A percentile compares a stretch with the other conserved stretches of the same genome.
Evolutionary conservation across 306 rosid genomes (phyloP).

Genomic region (Cercis canadensis): DNA sequence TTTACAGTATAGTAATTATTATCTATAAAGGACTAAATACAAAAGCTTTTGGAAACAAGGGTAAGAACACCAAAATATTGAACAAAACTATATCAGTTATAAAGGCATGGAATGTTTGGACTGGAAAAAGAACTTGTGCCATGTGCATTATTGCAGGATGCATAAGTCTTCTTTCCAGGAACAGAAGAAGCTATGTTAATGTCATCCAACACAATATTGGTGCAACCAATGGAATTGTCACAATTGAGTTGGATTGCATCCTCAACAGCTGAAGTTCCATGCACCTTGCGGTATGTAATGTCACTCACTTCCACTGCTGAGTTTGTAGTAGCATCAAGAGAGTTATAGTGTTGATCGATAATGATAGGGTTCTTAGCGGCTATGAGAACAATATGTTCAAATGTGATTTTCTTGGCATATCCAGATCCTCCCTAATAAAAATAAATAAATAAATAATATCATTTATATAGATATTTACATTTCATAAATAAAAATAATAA

Average conservation of each 20-base stretch:
- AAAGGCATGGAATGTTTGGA: slow-evolving; percentile 34
- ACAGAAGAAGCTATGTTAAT: slow-evolving; percentile 13
- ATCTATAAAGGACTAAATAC: too few species aligned
- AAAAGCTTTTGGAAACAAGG: too few species aligned
- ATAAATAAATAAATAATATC: not conserved
- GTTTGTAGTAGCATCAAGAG: too few species aligned
- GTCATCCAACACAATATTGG: slow-evolving; percentile 27
- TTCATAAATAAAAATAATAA: not conserved
- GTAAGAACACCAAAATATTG: too few species aligned
- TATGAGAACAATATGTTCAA: slow-evolving; percentile 33
- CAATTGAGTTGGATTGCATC: slow-evolving; percentile 36
- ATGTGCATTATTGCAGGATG: slow-evolving; percentile 31
- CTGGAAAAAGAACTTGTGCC: not conserved
- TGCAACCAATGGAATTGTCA: slow-evolving; percentile 7
- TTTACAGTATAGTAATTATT: too few species aligned
- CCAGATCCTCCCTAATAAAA: slow-evolving; percentile 56
- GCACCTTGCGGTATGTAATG: slow-evolving; percentile 32
- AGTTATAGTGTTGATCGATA: slow-evolving; percentile 42
- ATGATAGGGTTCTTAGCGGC: slow-evolving; percentile 29
- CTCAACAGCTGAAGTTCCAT: slow-evolving; percentile 34
- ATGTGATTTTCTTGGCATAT: slow-evolving; percentile 52
- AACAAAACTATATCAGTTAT: too few species aligned
- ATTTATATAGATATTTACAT: not conserved
- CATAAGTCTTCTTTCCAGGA: not conserved
- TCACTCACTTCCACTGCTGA: slow-evolving; percentile 32